Evolutionary conservation across 2,329 filamentous ascomycete species (phyloP).

Genomic region (Alternaria conjuncta): DNA sequence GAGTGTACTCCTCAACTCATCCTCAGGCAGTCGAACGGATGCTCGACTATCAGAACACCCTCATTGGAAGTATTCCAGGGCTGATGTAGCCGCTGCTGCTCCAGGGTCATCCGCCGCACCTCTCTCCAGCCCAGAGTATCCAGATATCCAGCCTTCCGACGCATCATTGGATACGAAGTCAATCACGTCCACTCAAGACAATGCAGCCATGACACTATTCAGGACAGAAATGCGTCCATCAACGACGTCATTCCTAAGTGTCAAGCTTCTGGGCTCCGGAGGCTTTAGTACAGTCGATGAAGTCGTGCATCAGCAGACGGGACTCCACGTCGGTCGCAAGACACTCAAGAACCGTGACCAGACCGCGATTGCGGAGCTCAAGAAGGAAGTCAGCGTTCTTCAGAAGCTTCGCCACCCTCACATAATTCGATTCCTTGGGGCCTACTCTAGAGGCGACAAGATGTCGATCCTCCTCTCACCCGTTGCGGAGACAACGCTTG

Average conservation of each 20-base stretch:
- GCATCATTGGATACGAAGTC: not conserved
- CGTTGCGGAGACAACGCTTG: constrained; percentile 46
- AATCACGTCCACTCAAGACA: not conserved
- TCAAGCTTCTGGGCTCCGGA: constrained; percentile 45
- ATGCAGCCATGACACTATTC: not conserved
- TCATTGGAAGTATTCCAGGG: not conserved
- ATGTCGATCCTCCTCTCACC: constrained; percentile 47
- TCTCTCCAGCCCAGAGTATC: not conserved
- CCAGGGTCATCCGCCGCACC: not conserved
- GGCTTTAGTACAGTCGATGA: constrained; percentile 49
- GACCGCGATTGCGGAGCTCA: constrained; percentile 41
- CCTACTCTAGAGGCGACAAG: constrained; percentile 46
- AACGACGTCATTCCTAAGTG: constrained; percentile 37
- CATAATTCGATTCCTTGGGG: constrained; percentile 46
- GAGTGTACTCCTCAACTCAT: not conserved
- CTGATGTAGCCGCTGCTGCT: not conserved
- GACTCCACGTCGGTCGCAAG: constrained; percentile 43
- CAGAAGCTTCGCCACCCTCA: constrained; percentile 49
- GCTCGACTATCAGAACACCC: not conserved
- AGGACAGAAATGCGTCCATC: constrained; percentile 6
- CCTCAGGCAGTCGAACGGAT: not conserved
- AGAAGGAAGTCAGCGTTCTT: constrained; percentile 45
- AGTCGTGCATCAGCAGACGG: constrained; percentile 44
- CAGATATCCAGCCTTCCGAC: not conserved
- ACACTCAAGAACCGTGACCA: constrained; percentile 47